Conservation (phyloP, 1,284 basidiomycete species). For the Cutaneotrichosporon cavernicola region DNA sequence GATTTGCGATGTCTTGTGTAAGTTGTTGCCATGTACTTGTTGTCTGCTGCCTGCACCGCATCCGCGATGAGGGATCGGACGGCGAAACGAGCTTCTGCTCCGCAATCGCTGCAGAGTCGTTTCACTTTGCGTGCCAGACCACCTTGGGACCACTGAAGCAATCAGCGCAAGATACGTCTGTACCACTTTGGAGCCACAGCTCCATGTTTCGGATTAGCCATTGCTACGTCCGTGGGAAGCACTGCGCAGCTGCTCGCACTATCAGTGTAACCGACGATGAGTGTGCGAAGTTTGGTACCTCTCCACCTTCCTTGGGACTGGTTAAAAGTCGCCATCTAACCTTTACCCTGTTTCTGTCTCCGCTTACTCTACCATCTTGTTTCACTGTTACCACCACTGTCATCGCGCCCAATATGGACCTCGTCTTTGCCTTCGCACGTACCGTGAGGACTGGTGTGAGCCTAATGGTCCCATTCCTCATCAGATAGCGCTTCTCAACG, state of each 20-base stretch:
- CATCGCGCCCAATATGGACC: neutral
- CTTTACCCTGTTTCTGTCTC: neutral
- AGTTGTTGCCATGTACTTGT: constrained; percentile 1
- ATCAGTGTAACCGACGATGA: neutral
- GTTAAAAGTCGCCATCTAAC: neutral
- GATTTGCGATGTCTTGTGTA: neutral
- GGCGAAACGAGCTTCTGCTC: neutral
- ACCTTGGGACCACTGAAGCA: neutral
- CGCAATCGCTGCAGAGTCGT: neutral
- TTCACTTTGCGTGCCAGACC: neutral
- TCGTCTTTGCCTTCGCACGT: neutral
- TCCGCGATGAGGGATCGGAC: neutral
- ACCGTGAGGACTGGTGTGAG: neutral
- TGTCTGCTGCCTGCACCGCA: neutral
- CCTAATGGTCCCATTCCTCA: neutral
- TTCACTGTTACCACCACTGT: neutral
- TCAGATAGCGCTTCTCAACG: neutral
- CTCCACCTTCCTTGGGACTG: neutral
- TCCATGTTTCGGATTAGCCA: neutral
- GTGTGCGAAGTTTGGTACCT: neutral
- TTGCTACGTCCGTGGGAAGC: neutral
- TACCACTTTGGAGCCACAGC: neutral
- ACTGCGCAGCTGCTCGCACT: neutral
- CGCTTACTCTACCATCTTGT: neutral
- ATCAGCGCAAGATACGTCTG: neutral